Evolutionary conservation across 371 early-diverging fungal species (phyloP).

Genomic region (Nematocida major): DNA sequence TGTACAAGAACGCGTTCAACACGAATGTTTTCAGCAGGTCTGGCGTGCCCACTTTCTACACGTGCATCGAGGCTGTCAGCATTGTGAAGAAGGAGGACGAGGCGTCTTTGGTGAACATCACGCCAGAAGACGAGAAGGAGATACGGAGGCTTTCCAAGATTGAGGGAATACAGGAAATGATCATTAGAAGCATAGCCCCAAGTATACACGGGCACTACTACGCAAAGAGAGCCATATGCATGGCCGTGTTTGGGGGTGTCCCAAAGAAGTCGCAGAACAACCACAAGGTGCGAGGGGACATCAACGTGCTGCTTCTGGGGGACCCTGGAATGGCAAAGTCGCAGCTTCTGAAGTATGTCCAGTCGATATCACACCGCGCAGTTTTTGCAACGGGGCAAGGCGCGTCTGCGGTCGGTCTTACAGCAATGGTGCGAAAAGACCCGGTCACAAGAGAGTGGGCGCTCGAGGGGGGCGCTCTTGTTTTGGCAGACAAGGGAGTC

Average conservation of each 20-base stretch:
- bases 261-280: conserved; percentile 73
- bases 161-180: conserved; percentile 72
- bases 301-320: conserved; percentile 91
- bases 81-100: conserved; percentile 77
- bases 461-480: conserved; percentile 95
- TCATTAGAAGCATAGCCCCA: conserved; percentile 90
- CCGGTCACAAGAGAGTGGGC: conserved; percentile 93
- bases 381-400: conserved; percentile 98
- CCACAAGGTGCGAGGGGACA: conserved; percentile 89
- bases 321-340: conserved; percentile 98
- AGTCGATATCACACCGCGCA: conserved; percentile 83
- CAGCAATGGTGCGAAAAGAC: conserved; percentile 91
- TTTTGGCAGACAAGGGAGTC: conserved; percentile 91
- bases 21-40: conserved; percentile 68
- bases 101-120: conserved; percentile 74
- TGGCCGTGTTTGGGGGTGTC: conserved; percentile 92
- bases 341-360: conserved; percentile 92
- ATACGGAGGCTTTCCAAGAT: conserved; percentile 74
- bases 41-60: conserved; percentile 92
- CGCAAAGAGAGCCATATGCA: conserved; percentile 84
- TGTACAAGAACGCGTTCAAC: conserved; percentile 86
- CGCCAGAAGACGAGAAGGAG: conserved; percentile 79
- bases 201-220: conserved; percentile 96
- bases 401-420: conserved; percentile 95
- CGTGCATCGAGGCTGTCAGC: conserved; percentile 85